Percentiles rank a stretch among this genome's conserved stretches.
These are phyloP conservation scores for Trypanosoma avium DNA, from an alignment of 208 protist species.

Conservation along the genomic window DNA sequence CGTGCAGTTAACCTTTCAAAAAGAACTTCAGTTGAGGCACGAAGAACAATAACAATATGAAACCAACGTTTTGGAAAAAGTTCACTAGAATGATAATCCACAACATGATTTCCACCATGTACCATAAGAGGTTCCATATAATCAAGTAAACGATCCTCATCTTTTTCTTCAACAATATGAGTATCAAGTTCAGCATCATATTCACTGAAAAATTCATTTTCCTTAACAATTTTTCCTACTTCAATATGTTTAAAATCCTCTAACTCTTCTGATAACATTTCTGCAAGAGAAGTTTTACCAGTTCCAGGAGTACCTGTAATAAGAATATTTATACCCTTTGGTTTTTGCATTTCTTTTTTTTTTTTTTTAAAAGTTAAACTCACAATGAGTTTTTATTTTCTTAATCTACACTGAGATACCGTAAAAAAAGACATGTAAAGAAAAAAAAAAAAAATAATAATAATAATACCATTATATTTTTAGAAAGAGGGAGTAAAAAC, in stretches of 20 bases:
- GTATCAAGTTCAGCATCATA: slow-evolving; percentile 94
- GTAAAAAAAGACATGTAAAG: slow-evolving; percentile 2
- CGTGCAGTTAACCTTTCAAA: slow-evolving; percentile 91
- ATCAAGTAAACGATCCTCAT: slow-evolving; percentile 91
- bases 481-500: background rate
- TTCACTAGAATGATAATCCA: slow-evolving; percentile 97
- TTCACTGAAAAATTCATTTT: slow-evolving; percentile 89
- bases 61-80: slow-evolving; percentile 98
- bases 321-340: slow-evolving; percentile 88
- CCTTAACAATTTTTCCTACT: slow-evolving; percentile 91
- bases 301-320: slow-evolving; percentile 96
- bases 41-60: slow-evolving; percentile 95
- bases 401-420: too few species aligned
- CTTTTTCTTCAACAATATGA: slow-evolving; percentile 95
- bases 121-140: slow-evolving; percentile 93
- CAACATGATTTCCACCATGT: slow-evolving; percentile 84
- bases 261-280: slow-evolving; percentile 72
- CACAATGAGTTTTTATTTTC: too few species aligned
- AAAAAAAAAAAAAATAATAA: slow-evolving; percentile 16
- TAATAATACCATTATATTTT: background rate
- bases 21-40: slow-evolving; percentile 87
- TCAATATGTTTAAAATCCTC: slow-evolving; percentile 82
- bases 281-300: slow-evolving; percentile 94
- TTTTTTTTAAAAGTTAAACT: background rate
- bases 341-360: slow-evolving; percentile 47